Percentiles rank a stretch among this genome's conserved stretches.
Evolutionary conservation across 208 protist genomes (phyloP).

Genomic region (Trypanosoma brucei): DNA sequence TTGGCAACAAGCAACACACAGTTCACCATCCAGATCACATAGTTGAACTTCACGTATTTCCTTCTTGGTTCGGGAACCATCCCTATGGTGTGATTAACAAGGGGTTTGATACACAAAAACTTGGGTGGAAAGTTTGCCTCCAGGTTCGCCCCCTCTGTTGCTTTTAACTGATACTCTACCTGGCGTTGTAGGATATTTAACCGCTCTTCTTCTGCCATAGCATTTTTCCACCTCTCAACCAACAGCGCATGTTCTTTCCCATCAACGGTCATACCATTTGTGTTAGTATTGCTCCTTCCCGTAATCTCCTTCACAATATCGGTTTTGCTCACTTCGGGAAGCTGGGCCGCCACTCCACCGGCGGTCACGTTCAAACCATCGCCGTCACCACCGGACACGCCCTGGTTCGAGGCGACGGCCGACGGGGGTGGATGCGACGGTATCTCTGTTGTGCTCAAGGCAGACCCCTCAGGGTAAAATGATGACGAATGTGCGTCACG

Average conservation of each 20-base stretch:
- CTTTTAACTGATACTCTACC: constrained; percentile 23
- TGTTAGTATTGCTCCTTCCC: constrained; percentile 39
- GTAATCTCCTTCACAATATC: constrained; percentile 36
- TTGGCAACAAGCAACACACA: constrained; percentile 54
- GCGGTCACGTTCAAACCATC: not conserved
- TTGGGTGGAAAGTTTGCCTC: constrained; percentile 66
- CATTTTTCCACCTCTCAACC: constrained; percentile 63
- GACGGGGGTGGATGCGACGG: not conserved
- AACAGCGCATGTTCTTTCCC: constrained; percentile 38
- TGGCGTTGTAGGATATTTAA: constrained; percentile 43
- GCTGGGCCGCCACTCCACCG: too few species aligned
- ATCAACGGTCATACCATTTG: constrained; percentile 34
- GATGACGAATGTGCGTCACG: not conserved
- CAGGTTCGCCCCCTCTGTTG: constrained; percentile 12
- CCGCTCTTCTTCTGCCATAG: constrained; percentile 55
- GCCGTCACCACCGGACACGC: too few species aligned
- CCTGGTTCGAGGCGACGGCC: too few species aligned
- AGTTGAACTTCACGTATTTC: constrained; percentile 48
- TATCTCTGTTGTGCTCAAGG: constrained; percentile 1
- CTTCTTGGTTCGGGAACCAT: constrained; percentile 34
- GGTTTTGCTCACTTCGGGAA: not conserved
- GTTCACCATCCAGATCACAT: constrained; percentile 64
- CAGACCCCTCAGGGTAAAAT: not conserved
- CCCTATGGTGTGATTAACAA: constrained; percentile 64
- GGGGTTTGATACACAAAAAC: constrained; percentile 61